Evolutionary conservation across 164 flowering plant genomes (phyloP).

Genomic region (Echeveria elegans): DNA sequence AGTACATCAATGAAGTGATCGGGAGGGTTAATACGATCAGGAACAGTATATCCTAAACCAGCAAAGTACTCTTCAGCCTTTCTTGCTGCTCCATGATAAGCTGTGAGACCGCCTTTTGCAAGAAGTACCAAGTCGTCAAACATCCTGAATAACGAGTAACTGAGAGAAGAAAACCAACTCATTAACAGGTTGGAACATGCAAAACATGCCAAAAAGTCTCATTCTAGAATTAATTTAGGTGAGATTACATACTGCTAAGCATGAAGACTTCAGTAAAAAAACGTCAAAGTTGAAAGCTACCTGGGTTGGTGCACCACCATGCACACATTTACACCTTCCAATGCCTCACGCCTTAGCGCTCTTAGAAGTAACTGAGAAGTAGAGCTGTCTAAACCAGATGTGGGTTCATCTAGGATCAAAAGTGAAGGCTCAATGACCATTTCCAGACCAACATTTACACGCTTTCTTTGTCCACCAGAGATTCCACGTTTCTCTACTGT

Average conservation of each 20-base stretch:
- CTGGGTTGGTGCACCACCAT: conserved; percentile 99
- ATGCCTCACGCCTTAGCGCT: conserved; percentile 95
- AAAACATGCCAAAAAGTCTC: background rate
- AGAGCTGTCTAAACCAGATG: conserved; percentile 95
- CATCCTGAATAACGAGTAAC: conserved; percentile 88
- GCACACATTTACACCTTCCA: conserved; percentile 91
- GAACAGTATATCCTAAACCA: conserved; percentile 67
- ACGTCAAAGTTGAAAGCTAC: conserved; percentile 20
- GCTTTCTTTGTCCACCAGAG: conserved; percentile 95
- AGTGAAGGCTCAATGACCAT: conserved; percentile 99
- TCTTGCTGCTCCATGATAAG: conserved; percentile 80
- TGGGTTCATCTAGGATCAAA: conserved; percentile 89
- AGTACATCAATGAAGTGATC: conserved; percentile 89
- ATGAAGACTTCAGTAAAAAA: background rate
- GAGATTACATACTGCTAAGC: background rate
- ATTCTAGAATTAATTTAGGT: background rate
- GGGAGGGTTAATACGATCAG: conserved; percentile 95
- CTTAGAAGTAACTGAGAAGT: conserved; percentile 82
- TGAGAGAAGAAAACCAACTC: conserved; percentile 29
- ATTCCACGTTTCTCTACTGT: conserved; percentile 98
- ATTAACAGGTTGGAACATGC: background rate
- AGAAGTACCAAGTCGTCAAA: conserved; percentile 91
- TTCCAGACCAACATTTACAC: conserved; percentile 96
- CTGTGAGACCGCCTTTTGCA: conserved; percentile 93
- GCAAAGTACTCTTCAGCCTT: conserved; percentile 91